These are phyloP conservation scores for Phytophthora pistaciae DNA, from an alignment of 352 stramenopile genomes.

Conservation along the genomic window DNA sequence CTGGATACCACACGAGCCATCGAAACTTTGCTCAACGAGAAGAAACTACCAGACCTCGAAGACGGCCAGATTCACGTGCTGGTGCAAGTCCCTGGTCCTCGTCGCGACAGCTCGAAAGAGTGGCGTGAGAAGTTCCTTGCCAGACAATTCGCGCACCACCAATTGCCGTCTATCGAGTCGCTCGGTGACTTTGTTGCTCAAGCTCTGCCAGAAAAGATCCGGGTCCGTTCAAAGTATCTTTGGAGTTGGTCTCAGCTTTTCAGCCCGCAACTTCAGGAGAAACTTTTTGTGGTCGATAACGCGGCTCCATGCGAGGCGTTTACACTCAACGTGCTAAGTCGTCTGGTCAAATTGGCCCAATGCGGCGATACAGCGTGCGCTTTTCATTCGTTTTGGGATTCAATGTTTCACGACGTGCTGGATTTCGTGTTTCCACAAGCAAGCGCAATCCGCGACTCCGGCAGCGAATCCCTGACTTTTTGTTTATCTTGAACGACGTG, in stretches of 20 bases:
- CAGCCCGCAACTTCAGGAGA: conserved; percentile 5
- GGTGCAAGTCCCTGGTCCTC: no score
- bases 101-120: no score
- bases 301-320: background rate
- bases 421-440: background rate
- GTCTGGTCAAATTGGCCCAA: background rate
- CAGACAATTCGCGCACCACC: no score
- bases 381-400: conserved; percentile 1
- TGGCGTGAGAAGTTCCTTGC: no score
- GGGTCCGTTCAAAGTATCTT: background rate
- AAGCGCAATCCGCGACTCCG: background rate
- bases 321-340: background rate
- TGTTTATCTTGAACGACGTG: conserved; percentile 1
- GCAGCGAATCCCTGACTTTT: conserved; percentile 9
- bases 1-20: no score
- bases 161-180: background rate
- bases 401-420: conserved; percentile 7
- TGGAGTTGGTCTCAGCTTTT: background rate
- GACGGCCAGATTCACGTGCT: no score
- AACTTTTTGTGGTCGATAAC: background rate
- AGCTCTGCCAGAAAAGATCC: conserved; percentile 10
- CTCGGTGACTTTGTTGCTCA: background rate
- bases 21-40: no score
- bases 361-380: background rate
- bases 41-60: no score